Evolutionary conservation across 164 flowering plant species (phyloP), one percentile per base, ranked within the genome.

Genomic region (Magnolia changhungtana): DNA sequence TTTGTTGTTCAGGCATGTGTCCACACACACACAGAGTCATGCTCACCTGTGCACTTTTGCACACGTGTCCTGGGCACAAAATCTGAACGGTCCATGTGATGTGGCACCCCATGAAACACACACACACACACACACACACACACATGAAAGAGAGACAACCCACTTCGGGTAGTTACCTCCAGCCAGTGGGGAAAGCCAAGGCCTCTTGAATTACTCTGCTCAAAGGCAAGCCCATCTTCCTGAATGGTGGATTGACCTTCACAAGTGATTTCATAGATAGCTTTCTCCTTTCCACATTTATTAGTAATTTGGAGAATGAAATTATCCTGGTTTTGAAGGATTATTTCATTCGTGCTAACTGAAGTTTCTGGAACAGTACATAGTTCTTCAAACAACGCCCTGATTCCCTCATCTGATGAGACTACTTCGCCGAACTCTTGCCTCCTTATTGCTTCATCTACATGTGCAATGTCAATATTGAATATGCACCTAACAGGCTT

Each of bases 141-240:
- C 58, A 52, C 9, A 52, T 52, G 14, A 52, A 52, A 52, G 59
- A 55, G 18, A 27, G 16, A 29, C 14, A 37, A 50, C 50, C 16
- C n/a, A 29, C 23, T n/a, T 18, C 8, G 68, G 24, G 68, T 21
- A 23, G 29, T 74, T 89, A 96, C 99, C 98, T 94, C 94, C 80
- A 94, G 97, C 99, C 99, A 96, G 63, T 86, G 81, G n/a, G 99
- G 99, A 80, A 94, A 91, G 75, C 98, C 98, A 80, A 81, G 91
- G 78, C 85, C 86, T 75, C 92, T 96, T 79, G 92, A 87, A n/a
- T 88, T 73, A 72, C 79, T 79, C 7, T 68, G 61, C 69, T 88
- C 88, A 29, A 83, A 71, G 50, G 83, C 80, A 72, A 87, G 80
- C 11, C 86, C 94, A 73, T 89, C 90, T n/a, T 86, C 94, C 66